Conservation (phyloP, 441 rosid species). For the Croton laevigatus region DNA sequence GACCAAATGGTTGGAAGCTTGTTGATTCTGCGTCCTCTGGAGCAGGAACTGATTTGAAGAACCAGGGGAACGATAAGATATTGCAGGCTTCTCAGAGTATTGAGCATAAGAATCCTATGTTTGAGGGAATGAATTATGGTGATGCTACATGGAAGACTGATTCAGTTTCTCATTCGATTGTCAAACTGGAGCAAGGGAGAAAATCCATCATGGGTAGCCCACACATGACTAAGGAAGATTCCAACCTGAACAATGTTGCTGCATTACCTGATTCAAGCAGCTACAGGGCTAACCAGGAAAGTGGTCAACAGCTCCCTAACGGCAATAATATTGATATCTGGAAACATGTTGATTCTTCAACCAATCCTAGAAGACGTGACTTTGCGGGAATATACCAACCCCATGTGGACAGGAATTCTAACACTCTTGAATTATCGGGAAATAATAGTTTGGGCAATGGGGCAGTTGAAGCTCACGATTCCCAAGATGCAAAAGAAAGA, state of each 20-base stretch:
- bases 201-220: constrained; percentile 30
- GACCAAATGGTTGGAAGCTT: constrained; percentile 45
- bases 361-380: constrained; percentile 24
- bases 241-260: constrained; percentile 35
- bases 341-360: constrained; percentile 38
- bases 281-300: constrained; percentile 36
- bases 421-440: constrained; percentile 42
- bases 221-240: constrained; percentile 33
- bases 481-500: constrained; percentile 36
- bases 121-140: constrained; percentile 39
- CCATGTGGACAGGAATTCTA: constrained; percentile 37
- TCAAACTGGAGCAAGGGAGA: constrained; percentile 31
- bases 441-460: constrained; percentile 38
- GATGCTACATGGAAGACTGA: constrained; percentile 43
- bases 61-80: constrained; percentile 38
- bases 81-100: constrained; percentile 32
- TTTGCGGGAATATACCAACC: constrained; percentile 28
- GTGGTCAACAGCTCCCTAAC: constrained; percentile 35
- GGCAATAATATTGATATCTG: constrained; percentile 38
- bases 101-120: constrained; percentile 24
- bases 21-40: constrained; percentile 31
- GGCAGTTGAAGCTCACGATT: constrained; percentile 29
- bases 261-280: constrained; percentile 32
- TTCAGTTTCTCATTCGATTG: constrained; percentile 37
- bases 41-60: constrained; percentile 29